Evolutionary conservation across 83 land plant species (phyloP).

Genomic region (Thuja plicata): DNA sequence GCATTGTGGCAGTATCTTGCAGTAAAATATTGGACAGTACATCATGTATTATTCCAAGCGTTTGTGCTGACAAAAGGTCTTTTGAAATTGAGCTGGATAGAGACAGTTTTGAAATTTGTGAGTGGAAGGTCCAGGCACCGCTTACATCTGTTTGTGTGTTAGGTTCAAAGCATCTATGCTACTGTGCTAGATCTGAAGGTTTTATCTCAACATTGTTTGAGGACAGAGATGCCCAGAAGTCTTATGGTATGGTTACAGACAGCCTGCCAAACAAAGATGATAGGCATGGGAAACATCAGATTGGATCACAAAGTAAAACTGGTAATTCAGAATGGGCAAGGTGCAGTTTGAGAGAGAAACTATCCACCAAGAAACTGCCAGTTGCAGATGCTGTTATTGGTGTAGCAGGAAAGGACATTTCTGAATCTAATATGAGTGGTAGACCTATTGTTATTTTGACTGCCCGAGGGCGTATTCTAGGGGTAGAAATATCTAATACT

Average conservation of each 20-base stretch:
- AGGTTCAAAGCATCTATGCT: conserved; percentile 14
- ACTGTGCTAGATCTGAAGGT: conserved; percentile 8
- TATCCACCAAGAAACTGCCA: conserved; percentile 4
- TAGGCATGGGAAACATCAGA: neutral
- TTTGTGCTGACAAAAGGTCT: neutral
- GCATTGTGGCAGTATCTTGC: conserved; percentile 12
- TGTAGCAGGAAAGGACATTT: neutral
- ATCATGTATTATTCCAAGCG: conserved; percentile 14
- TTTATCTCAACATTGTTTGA: conserved; percentile 13
- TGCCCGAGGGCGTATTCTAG: conserved; percentile 14
- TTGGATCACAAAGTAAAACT: neutral
- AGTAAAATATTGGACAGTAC: neutral
- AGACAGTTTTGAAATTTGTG: conserved; percentile 3
- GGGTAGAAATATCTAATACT: conserved; percentile 6
- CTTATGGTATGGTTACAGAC: neutral
- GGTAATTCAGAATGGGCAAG: neutral
- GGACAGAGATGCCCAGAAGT: neutral
- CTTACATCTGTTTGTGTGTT: conserved; percentile 11
- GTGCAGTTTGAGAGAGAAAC: conserved; percentile 3
- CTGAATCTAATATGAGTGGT: neutral
- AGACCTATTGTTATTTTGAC: conserved; percentile 11
- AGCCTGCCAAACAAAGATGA: neutral
- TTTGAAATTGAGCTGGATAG: conserved; percentile 3
- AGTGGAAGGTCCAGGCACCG: conserved; percentile 13
- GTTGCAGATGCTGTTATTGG: conserved; percentile 13